These are phyloP conservation scores for Perilla frutescens DNA, from an alignment of 257 asterid species.

Conservation along the genomic window DNA sequence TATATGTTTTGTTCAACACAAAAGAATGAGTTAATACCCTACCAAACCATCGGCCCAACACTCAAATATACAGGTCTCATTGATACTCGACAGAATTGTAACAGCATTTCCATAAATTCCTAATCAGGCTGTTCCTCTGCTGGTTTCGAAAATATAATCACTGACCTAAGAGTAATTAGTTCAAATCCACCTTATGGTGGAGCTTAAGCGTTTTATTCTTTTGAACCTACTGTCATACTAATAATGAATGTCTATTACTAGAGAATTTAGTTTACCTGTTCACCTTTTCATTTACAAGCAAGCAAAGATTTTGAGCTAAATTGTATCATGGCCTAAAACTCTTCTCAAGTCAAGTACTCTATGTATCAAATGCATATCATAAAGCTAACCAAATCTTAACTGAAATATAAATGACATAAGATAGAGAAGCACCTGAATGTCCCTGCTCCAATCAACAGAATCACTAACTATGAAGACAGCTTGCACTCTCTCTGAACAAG, in stretches of 20 bases:
- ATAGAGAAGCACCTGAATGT: constrained; percentile 73
- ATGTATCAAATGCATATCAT: constrained; percentile 16
- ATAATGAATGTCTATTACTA: neutral
- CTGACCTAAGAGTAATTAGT: neutral
- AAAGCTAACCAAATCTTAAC: constrained; percentile 20
- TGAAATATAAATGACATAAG: constrained; percentile 17
- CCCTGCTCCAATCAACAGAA: constrained; percentile 98
- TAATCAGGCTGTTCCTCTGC: neutral
- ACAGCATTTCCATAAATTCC: neutral
- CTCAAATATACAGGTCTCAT: neutral
- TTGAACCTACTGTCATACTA: neutral
- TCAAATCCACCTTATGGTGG: neutral
- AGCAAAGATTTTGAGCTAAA: constrained; percentile 2
- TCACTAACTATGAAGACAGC: constrained; percentile 95
- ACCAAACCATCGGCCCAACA: too few relatives aligned
- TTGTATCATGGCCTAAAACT: constrained; percentile 16
- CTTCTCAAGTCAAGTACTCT: neutral
- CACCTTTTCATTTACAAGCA: too few relatives aligned
- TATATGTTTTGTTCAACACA: neutral
- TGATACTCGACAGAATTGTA: neutral
- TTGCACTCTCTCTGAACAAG: constrained; percentile 65
- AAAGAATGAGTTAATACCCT: neutral
- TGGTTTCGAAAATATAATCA: neutral
- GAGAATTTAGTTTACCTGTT: neutral
- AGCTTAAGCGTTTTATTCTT: neutral